phyloP scores from a whole-genome alignment of 2,329 filamentous ascomycete species.

The Blastomyces emzantsi region DNA sequence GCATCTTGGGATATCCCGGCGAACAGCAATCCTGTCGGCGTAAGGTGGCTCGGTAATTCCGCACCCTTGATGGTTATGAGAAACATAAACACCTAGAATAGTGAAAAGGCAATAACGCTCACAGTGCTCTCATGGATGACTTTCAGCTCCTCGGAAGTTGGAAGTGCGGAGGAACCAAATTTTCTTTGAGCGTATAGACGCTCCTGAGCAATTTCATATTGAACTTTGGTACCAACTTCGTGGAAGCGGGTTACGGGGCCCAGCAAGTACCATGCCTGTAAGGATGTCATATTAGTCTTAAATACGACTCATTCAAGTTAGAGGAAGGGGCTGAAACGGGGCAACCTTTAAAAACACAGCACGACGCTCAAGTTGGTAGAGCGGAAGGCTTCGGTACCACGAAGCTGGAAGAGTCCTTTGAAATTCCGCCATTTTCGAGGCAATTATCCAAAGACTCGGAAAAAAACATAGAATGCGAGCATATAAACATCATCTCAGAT shows the following conservation, averaged over 20 bases:
- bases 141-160: slow-evolving; percentile 30
- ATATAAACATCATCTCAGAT: background rate
- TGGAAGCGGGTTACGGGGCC: slow-evolving; percentile 46
- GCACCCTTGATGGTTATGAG: slow-evolving; percentile 18
- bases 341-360: slow-evolving; percentile 43
- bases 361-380: slow-evolving; percentile 44
- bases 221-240: slow-evolving; percentile 32
- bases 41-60: slow-evolving; percentile 35
- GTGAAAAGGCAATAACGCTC: slow-evolving; percentile 5
- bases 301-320: slow-evolving; percentile 4
- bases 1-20: slow-evolving; percentile 42
- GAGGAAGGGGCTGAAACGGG: background rate
- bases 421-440: slow-evolving; percentile 26
- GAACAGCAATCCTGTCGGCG: slow-evolving; percentile 46
- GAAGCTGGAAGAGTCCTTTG: slow-evolving; percentile 43
- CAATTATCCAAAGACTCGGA: background rate
- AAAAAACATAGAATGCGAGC: background rate
- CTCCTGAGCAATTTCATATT: slow-evolving; percentile 45
- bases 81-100: background rate
- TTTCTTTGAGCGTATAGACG: slow-evolving; percentile 33
- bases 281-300: slow-evolving; percentile 5
- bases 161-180: slow-evolving; percentile 23
- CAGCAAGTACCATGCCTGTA: slow-evolving; percentile 45
- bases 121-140: slow-evolving; percentile 31
- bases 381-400: slow-evolving; percentile 42